Conservation (phyloP, 176 grass and related monocot species). For the Hsuehochloa calcarea region DNA sequence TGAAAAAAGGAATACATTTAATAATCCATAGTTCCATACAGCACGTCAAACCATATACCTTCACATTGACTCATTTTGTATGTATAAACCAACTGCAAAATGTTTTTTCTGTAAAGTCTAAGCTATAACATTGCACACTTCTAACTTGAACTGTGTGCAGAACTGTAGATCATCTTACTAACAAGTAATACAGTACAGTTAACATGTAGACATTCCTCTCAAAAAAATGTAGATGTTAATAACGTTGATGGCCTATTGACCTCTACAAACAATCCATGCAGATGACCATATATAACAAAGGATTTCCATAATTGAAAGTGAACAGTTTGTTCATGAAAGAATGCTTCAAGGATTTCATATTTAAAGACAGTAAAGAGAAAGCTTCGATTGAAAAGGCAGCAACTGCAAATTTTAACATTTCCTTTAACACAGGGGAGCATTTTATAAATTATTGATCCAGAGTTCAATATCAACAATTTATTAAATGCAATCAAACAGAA, state of each 20-base stretch:
- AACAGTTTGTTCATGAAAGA: background rate
- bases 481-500: constrained; percentile 17
- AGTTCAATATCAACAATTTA: background rate
- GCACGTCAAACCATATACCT: background rate
- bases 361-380: background rate
- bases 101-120: background rate
- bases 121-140: background rate
- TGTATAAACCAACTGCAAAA: background rate
- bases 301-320: background rate
- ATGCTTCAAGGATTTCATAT: background rate
- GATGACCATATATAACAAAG: background rate
- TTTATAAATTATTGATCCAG: background rate
- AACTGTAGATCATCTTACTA: background rate
- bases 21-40: background rate
- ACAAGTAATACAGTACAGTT: background rate
- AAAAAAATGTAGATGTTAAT: background rate
- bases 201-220: background rate
- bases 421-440: background rate
- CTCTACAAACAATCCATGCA: background rate
- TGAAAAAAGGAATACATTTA: background rate
- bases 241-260: background rate
- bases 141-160: background rate
- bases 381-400: background rate
- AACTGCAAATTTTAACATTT: background rate
- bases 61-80: background rate